Conservation (phyloP, 192 early-diverging fungal species). For the Backusella tuberculispora region DNA sequence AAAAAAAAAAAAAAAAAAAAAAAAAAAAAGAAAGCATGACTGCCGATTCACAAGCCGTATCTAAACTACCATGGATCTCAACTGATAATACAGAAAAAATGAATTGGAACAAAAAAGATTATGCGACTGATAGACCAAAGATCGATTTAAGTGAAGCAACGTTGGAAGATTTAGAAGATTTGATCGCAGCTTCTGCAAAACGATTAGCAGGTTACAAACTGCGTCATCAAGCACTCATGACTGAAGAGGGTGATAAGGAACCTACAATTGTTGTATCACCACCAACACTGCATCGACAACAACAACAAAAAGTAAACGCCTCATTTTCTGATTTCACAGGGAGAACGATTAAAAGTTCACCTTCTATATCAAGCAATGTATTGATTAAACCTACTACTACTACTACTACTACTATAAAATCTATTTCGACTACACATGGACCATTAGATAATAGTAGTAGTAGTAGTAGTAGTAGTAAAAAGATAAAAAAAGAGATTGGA, state of each 20-base stretch:
- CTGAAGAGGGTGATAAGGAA: background rate
- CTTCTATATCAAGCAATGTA: background rate
- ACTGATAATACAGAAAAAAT: background rate
- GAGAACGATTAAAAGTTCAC: background rate
- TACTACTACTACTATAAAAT: background rate
- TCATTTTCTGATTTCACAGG: slow-evolving; percentile 6
- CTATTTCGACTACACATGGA: background rate
- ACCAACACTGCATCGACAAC: background rate
- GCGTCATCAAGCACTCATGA: slow-evolving; percentile 16
- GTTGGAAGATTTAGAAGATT: slow-evolving; percentile 26
- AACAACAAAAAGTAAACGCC: slow-evolving; percentile 7
- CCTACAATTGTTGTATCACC: background rate
- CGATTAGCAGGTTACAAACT: slow-evolving; percentile 25
- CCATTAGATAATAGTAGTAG: background rate
- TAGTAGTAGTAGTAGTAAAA: too few relatives aligned
- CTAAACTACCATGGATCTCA: slow-evolving; percentile 3
- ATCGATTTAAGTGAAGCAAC: slow-evolving; percentile 30
- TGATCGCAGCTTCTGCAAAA: slow-evolving; percentile 31
- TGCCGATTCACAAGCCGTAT: background rate
- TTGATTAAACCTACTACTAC: background rate
- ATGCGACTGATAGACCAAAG: background rate
- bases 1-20: too few relatives aligned
- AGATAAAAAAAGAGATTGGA: too few relatives aligned
- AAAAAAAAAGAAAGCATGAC: background rate
- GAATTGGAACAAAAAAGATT: background rate